phyloP scores from a whole-genome alignment of 2,329 filamentous ascomycete genomes.

The Penicillium expansum region DNA sequence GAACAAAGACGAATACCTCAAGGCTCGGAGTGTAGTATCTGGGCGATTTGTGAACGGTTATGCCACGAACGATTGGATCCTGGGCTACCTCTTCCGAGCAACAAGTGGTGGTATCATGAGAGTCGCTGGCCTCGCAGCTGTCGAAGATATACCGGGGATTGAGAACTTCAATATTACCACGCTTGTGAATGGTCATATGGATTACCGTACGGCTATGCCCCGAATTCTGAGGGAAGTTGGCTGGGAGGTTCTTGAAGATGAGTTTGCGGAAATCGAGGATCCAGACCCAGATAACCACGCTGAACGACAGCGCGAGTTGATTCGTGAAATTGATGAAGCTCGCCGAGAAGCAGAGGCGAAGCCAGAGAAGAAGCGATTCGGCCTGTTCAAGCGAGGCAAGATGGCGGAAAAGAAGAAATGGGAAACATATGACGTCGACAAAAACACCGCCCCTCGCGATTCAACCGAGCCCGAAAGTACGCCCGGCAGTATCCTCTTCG shows the following conservation, averaged over 20 bases:
- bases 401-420: conserved; percentile 76
- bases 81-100: conserved; percentile 91
- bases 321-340: conserved; percentile 94
- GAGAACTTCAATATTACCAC: conserved; percentile 90
- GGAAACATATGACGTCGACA: conserved; percentile 83
- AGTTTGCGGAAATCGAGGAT: conserved; percentile 95
- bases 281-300: conserved; percentile 92
- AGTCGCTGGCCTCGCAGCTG: conserved; percentile 75
- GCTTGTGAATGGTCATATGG: conserved; percentile 88
- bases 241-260: conserved; percentile 87
- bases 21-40: conserved; percentile 75
- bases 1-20: conserved; percentile 84
- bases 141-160: conserved; percentile 73
- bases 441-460: conserved; percentile 28
- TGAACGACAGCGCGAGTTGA: conserved; percentile 83
- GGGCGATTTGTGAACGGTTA: conserved; percentile 96
- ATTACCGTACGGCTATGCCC: conserved; percentile 91
- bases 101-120: conserved; percentile 89
- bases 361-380: conserved; percentile 68
- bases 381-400: conserved; percentile 77
- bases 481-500: conserved; percentile 69
- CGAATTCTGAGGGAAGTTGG: conserved; percentile 80
- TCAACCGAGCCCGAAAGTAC: conserved; percentile 28
- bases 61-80: conserved; percentile 93
- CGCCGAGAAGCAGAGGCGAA: conserved; percentile 81